phyloP scores from a whole-genome alignment of 495 filamentous ascomycete genomes.

The Neurospora cerealis region DNA sequence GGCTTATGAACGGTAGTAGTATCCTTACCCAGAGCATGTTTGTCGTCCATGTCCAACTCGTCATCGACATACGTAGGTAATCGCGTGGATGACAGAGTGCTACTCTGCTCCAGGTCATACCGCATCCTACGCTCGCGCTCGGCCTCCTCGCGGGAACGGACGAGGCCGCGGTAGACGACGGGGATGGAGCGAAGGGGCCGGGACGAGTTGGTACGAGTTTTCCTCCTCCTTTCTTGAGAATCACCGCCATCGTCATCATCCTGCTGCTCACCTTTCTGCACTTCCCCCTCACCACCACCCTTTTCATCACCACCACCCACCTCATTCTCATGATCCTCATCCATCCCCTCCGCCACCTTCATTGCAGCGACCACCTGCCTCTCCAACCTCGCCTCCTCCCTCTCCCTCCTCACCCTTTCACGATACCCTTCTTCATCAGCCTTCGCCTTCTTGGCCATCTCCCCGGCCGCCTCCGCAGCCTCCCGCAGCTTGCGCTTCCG shows the following conservation, averaged over 20 bases:
- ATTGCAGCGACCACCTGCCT: slow-evolving; percentile 61
- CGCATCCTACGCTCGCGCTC: slow-evolving; percentile 61
- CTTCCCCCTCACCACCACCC: slow-evolving; percentile 6
- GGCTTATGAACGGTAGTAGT: slow-evolving; percentile 10
- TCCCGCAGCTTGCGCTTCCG: slow-evolving; percentile 73
- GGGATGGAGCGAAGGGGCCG: slow-evolving; percentile 52
- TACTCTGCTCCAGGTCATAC: slow-evolving; percentile 57
- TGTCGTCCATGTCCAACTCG: slow-evolving; percentile 43
- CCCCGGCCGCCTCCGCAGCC: slow-evolving; percentile 43
- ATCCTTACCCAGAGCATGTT: slow-evolving; percentile 32
- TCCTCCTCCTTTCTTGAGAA: slow-evolving; percentile 3
- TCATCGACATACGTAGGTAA: slow-evolving; percentile 42
- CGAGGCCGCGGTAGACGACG: slow-evolving; percentile 68
- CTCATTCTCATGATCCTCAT: slow-evolving; percentile 30
- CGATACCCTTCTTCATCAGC: slow-evolving; percentile 68
- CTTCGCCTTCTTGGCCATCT: slow-evolving; percentile 48
- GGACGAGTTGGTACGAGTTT: slow-evolving; percentile 34
- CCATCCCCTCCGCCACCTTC: slow-evolving; percentile 70
- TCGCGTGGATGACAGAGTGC: slow-evolving; percentile 19
- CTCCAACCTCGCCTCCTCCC: slow-evolving; percentile 60
- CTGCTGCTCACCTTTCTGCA: slow-evolving; percentile 7
- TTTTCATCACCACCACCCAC: slow-evolving; percentile 12
- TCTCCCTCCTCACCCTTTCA: slow-evolving; percentile 60
- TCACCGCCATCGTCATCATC: slow-evolving; percentile 8
- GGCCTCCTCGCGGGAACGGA: slow-evolving; percentile 55